Evolutionary conservation across 2,329 filamentous ascomycete species (phyloP), one percentile per base, ranked within the genome.

Genomic region (Ophiostoma sp.): DNA sequence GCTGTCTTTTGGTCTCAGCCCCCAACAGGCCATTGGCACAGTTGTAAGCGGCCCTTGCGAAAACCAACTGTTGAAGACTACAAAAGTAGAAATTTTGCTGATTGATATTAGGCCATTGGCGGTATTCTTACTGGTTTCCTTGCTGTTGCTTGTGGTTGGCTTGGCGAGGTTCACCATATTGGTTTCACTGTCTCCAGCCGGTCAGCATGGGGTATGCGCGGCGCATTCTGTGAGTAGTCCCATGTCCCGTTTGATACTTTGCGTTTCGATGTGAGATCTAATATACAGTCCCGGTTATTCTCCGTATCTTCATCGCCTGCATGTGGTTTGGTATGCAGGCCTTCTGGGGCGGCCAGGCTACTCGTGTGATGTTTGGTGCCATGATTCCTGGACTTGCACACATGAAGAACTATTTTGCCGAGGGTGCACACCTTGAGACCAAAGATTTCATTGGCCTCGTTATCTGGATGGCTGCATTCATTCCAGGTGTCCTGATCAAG

Each of bases 141-240:
- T 1, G 77, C 79, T 13, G 77, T 79, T 60, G 71, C 76, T 52
- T 79, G 78, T 54, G 80, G 79, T 64, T 72, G 67, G 71, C 67
- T 69, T n/a, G 71, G 71, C 33, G 69, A 72, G 54, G 67, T 72
- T 20, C 81, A 79, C 74, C 80, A 82, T 71, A 79, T 83, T 41
- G 80, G 80, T 8, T 83, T 81, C 57, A 78, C 81, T 0, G 79
- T 83, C 17, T 75, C 78, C 7, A 77, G 77, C 13, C 76, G 81
- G 7, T 76, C 77, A 31, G 76, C 80, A 36, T 83, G 79, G 78
- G 82, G 81, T 20, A 76, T 81, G 72, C 79, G 77, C 31, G 81
- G 81, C 1, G 75, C 78, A 10, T 85, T 83, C 66, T 81, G 71
- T 70, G 35, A 6, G 70, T 67, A 23, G 4, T 35, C 3, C 52